Percentiles rank a stretch among this genome's conserved stretches.
Evolutionary conservation across 306 rosid genomes (phyloP).

Genomic region (Mucuna pruriens): DNA sequence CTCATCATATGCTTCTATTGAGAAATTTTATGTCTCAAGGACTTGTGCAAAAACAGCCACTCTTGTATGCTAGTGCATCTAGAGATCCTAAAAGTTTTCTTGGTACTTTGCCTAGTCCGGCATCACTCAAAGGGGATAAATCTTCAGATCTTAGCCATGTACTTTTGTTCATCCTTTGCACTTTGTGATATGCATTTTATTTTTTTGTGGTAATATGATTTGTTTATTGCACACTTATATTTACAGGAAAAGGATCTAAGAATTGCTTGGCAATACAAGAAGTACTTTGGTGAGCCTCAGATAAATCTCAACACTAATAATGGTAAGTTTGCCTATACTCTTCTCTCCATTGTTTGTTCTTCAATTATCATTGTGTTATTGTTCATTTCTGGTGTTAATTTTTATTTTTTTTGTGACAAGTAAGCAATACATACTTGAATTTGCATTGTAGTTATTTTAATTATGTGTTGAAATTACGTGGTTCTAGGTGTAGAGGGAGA

Average conservation of each 20-base stretch:
- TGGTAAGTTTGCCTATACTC: conserved; percentile 49
- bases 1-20: conserved; percentile 96
- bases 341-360: neutral
- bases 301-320: conserved; percentile 47
- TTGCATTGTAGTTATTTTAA: conserved; percentile 5
- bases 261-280: conserved; percentile 96
- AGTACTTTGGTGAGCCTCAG: conserved; percentile 80
- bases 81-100: conserved; percentile 80
- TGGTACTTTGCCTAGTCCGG: conserved; percentile 87
- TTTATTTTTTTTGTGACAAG: neutral
- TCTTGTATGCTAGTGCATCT: conserved; percentile 84
- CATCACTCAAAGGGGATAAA: conserved; percentile 62
- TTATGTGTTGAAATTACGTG: neutral
- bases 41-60: conserved; percentile 78
- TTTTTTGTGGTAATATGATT: conserved; percentile 24
- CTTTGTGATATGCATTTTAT: neutral
- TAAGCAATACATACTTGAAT: neutral
- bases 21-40: conserved; percentile 96
- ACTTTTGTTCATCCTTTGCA: conserved; percentile 27
- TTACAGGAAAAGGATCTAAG: conserved; percentile 80
- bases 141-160: conserved; percentile 61
- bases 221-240: conserved; percentile 18
- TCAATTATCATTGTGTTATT: neutral
- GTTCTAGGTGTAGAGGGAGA: neutral
- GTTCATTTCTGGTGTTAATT: neutral